Base-by-base conservation (phyloP, 371 early-diverging fungal species). In the Syncephalastrum racemosum region DNA sequence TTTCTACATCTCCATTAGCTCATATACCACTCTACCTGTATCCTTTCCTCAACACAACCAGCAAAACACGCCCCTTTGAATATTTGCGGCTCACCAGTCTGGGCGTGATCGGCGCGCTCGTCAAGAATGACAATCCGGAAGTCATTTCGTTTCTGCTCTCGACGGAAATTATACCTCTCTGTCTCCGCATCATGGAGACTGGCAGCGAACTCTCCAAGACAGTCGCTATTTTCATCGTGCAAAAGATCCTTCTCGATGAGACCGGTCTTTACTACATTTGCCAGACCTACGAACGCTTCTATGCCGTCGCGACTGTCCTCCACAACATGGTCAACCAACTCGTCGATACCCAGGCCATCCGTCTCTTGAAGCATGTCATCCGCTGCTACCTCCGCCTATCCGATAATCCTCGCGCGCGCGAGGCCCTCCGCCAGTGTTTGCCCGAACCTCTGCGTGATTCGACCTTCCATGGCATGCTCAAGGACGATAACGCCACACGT, bases 141-240 rank as follows among this genome's bases (percentile, higher is more conserved):
- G 94, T 97, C 13, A 95, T 96, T 62, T 88, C 86, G 45, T 97
- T 97, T 65, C 80, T 99, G 56, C 83, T 98, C 18, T 92, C 92
- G 22, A 99, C 99, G 44, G 99, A 99, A 76, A 96, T 99, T 57
- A 93, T 99, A 55, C 99, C 99, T 2, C 86, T 99, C 8, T 96
- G 98, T 70, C 84, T 99, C 19, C 89, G 97, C 59, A 98, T 96
- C 63, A 97, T 99, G 96, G 98, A 99, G 66, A 92, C 92, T 19
- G 99, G 99, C 22, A 88, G 89, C 53, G 97, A 97, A 68, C 85
- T 96, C 20, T 94, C 96, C 45, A 99, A 99, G 70, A 94, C 95
- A n/a, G 95, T 95, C 53, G 98, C 99, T 23, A 96, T 95, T 25
- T 94, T 97, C 71, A 97, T 99, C 51, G 94, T 99, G 52, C 96